A percentile compares a stretch with the other conserved stretches of the same genome.
phyloP scores from a whole-genome alignment of 495 filamentous ascomycete genomes.

The Barbatosphaeria neglecta region DNA sequence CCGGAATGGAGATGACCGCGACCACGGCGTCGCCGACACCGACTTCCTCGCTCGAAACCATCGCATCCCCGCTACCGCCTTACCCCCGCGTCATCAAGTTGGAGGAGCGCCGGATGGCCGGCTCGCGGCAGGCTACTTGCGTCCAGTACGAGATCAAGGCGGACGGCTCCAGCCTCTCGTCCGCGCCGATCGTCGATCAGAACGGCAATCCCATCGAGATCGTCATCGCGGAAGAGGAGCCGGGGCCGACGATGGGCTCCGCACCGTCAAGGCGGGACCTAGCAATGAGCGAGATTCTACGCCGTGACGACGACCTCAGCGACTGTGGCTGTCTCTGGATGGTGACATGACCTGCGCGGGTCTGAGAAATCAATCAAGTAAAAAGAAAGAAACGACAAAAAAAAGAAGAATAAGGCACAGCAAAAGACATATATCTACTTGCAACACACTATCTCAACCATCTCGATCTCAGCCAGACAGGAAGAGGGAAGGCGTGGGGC shows the following conservation, averaged over 20 bases:
- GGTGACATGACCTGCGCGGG: constrained; percentile 4
- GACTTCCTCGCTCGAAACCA: constrained; percentile 1
- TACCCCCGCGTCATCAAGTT: constrained; percentile 72
- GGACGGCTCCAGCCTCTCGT: constrained; percentile 21
- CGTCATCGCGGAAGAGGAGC: constrained; percentile 42
- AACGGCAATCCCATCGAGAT: constrained; percentile 38
- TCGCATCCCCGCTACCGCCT: constrained; percentile 9
- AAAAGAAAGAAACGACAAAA: too few species aligned
- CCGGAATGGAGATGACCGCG: too few species aligned
- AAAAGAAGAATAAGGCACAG: too few species aligned
- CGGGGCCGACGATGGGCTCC: neutral
- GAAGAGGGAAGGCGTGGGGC: too few species aligned
- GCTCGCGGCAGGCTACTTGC: constrained; percentile 33
- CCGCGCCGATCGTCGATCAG: constrained; percentile 26
- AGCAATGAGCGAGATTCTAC: constrained; percentile 1
- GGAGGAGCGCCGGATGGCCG: constrained; percentile 57
- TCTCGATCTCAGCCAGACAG: too few species aligned
- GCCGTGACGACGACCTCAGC: constrained; percentile 11
- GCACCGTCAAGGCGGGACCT: neutral
- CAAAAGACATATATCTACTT: too few species aligned
- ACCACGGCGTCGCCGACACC: neutral
- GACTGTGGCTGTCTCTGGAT: constrained; percentile 24
- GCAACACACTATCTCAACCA: too few species aligned
- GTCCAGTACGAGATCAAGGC: constrained; percentile 56
- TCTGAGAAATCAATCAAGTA: neutral